Evolutionary conservation across 2,329 filamentous ascomycete genomes (phyloP), one percentile per base, ranked within the genome.

Genomic region (Phaeosphaeria sp.): DNA sequence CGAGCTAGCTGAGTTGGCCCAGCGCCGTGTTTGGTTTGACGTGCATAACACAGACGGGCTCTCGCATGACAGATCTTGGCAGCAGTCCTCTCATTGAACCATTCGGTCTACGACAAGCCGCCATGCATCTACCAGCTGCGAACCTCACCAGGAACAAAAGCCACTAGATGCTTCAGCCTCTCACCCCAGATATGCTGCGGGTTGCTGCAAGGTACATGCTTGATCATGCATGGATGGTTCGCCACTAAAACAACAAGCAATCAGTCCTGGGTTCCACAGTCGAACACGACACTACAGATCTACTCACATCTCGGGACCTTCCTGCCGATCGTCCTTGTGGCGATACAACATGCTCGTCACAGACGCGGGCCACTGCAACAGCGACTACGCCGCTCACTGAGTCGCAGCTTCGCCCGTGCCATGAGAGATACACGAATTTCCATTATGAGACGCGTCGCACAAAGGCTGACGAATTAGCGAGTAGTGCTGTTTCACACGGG

Each of bases 1-100:
- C 46, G 65, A 66, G 52, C 64, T 68, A 68, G 58, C 57, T 72
- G 70, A 67, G 70, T 58, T 74, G 72, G 69, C 67, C 44, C 40
- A 36, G 60, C 59, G 56, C 60, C 64, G 60, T 67, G 65, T 71
- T 74, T 72, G 72, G 65, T 54, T 49, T 60, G 64, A 59, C 61
- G 56, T 69, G 60, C 66, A 71, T 59, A 15, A 60, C 47, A 65
- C 66, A 61, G 67, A 69, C 71, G 72, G 71, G 50, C 68, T 55
- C 42, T 30, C 67, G 67, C 67, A 64, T 68, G 55, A 61, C 65
- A 66, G 63, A 51, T 57, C 70, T 66, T 69, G 63, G 64, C 64
- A 59, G 18, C 57, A 59, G 55, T 55, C 36, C 49, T 53, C 47
- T 18, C 50, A 45, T 45, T 17, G 33, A 49, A 51, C 56, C 55